These are phyloP conservation scores for Fusarium ramigenum DNA, from an alignment of 2,329 filamentous ascomycete genomes.

Conservation along the genomic window DNA sequence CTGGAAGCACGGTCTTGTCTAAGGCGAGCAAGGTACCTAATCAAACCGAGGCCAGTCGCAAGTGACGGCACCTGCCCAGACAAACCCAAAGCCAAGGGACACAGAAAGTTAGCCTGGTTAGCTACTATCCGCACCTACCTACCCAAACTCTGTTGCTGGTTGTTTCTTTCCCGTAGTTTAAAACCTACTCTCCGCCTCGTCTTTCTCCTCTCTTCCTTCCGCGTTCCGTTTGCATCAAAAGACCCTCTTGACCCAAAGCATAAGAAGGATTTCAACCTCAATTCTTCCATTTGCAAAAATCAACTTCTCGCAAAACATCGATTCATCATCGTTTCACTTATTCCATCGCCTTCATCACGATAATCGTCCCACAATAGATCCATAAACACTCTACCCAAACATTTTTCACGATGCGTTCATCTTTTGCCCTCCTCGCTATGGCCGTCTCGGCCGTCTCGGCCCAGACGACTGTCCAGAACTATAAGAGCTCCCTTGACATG, in stretches of 20 bases:
- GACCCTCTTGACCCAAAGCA: constrained; percentile 6
- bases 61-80: constrained; percentile 34
- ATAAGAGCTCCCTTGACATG: constrained; percentile 54
- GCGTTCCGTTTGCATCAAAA: constrained; percentile 13
- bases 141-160: constrained; percentile 7
- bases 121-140: constrained; percentile 1
- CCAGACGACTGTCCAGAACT: constrained; percentile 50
- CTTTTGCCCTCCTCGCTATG: constrained; percentile 54
- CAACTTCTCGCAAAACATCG: constrained; percentile 22
- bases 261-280: constrained; percentile 22
- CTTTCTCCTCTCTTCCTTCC: constrained; percentile 16
- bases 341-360: constrained; percentile 13
- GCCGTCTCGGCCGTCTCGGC: constrained; percentile 56
- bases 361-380: constrained; percentile 5
- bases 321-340: constrained; percentile 39
- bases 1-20: constrained; percentile 33
- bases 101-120: background rate
- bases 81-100: constrained; percentile 28
- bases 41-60: constrained; percentile 41
- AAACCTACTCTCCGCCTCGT: constrained; percentile 32
- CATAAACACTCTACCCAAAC: constrained; percentile 15
- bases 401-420: constrained; percentile 53
- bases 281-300: constrained; percentile 2
- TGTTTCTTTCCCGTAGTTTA: constrained; percentile 23
- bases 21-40: constrained; percentile 33